Conservation (phyloP, 805 yeast genomes). For the Torulaspora microellipsoides region DNA sequence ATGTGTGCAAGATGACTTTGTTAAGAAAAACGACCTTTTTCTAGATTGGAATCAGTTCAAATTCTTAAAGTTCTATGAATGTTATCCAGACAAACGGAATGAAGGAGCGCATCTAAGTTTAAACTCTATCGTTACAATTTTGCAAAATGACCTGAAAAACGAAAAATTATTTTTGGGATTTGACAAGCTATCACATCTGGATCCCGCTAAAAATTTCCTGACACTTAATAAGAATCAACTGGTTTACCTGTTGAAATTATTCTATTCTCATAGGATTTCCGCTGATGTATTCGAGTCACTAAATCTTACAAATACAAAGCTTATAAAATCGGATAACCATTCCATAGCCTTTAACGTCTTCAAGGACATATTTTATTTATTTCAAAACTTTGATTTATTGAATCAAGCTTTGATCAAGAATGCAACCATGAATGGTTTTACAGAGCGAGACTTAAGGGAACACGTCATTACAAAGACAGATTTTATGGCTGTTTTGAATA, state of each 20-base stretch:
- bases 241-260: conserved; percentile 30
- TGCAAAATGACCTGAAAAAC: conserved; percentile 40
- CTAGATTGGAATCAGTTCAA: conserved; percentile 36
- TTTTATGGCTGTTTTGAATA: conserved; percentile 33
- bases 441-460: conserved; percentile 29
- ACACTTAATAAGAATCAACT: conserved; percentile 38
- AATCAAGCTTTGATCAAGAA: conserved; percentile 38
- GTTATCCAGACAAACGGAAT: conserved; percentile 16
- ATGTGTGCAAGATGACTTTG: conserved; percentile 31
- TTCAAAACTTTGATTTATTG: conserved; percentile 39
- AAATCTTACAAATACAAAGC: conserved; percentile 28
- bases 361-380: conserved; percentile 38
- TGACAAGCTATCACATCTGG: conserved; percentile 28
- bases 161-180: conserved; percentile 35
- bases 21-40: conserved; percentile 22
- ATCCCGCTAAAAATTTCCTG: conserved; percentile 26
- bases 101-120: conserved; percentile 33
- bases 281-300: conserved; percentile 34
- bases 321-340: conserved; percentile 29
- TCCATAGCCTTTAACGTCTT: conserved; percentile 36
- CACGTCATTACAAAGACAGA: conserved; percentile 36
- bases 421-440: conserved; percentile 27
- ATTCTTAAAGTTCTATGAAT: conserved; percentile 28
- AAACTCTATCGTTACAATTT: conserved; percentile 38
- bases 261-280: conserved; percentile 39